Conservation (phyloP, 2,329 filamentous ascomycete genomes). For the Diplodia sapinea region DNA sequence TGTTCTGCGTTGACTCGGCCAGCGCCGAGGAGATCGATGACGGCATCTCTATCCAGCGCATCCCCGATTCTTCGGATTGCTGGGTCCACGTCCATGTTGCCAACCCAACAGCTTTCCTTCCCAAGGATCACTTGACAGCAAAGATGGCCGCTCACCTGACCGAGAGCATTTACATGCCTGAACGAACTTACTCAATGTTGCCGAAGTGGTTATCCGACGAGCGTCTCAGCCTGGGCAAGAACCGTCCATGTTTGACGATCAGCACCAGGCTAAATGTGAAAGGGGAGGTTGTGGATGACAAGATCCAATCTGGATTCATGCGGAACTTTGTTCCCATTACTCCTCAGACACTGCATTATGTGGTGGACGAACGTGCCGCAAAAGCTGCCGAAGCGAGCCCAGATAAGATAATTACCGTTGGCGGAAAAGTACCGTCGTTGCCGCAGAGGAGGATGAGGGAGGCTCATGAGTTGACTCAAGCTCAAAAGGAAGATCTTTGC, state of each 20-base stretch:
- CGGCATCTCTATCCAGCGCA: slow-evolving; percentile 72
- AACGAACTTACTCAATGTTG: slow-evolving; percentile 63
- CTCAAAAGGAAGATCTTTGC: slow-evolving; percentile 43
- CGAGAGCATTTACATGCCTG: slow-evolving; percentile 63
- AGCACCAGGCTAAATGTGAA: slow-evolving; percentile 60
- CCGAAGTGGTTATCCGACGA: slow-evolving; percentile 55
- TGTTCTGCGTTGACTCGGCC: slow-evolving; percentile 75
- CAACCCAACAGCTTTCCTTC: slow-evolving; percentile 75
- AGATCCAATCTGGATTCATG: slow-evolving; percentile 60
- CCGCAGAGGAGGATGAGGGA: slow-evolving; percentile 6
- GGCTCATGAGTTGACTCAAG: background rate
- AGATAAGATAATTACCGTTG: slow-evolving; percentile 40
- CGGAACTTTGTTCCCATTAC: slow-evolving; percentile 62
- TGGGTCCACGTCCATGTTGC: slow-evolving; percentile 83
- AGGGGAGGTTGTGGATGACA: slow-evolving; percentile 61
- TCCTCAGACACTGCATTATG: slow-evolving; percentile 46
- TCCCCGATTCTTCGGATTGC: slow-evolving; percentile 59
- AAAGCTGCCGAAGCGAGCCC: slow-evolving; percentile 28
- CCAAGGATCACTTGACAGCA: slow-evolving; percentile 63
- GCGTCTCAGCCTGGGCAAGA: slow-evolving; percentile 59
- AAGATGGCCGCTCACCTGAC: slow-evolving; percentile 66
- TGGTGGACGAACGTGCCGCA: slow-evolving; percentile 43
- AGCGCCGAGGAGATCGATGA: slow-evolving; percentile 77
- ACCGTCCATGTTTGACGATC: slow-evolving; percentile 66
- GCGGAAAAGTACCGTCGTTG: slow-evolving; percentile 38